Percentiles rank a stretch among this genome's conserved stretches.
Evolutionary conservation across 768 basidiomycete genomes (phyloP).

Genomic region (Guyanaporus albipodus): DNA sequence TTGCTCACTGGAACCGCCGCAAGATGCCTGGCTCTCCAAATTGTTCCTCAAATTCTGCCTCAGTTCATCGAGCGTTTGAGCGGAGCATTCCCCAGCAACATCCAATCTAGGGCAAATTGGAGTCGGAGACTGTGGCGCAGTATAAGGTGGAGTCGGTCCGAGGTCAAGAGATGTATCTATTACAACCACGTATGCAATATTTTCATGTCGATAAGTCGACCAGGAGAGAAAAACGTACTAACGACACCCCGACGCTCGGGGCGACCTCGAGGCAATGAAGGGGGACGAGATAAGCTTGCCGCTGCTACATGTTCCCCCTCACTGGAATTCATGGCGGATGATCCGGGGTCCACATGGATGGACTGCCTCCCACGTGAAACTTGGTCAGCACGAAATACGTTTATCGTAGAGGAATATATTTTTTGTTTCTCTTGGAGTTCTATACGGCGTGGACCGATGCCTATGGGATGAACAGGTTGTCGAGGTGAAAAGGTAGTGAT

Average conservation of each 20-base stretch:
- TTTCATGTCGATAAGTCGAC: background rate
- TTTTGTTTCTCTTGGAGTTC: slow-evolving; percentile 74
- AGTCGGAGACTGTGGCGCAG: background rate
- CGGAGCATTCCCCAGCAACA: slow-evolving; percentile 5
- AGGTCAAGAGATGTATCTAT: slow-evolving; percentile 7
- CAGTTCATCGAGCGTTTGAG: slow-evolving; percentile 21
- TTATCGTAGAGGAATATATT: slow-evolving; percentile 65
- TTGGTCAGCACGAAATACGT: slow-evolving; percentile 68
- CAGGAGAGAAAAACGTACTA: background rate
- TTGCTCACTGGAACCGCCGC: background rate
- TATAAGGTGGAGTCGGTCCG: slow-evolving; percentile 28
- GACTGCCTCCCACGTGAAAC: slow-evolving; percentile 27
- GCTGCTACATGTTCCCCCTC: background rate
- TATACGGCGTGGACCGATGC: slow-evolving; percentile 64
- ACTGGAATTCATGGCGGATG: slow-evolving; percentile 1
- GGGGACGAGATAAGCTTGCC: background rate
- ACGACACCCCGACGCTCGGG: background rate
- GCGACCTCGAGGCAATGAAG: slow-evolving; percentile 3
- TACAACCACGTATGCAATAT: background rate
- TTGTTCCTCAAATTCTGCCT: slow-evolving; percentile 14
- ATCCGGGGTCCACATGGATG: slow-evolving; percentile 23
- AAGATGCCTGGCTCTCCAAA: slow-evolving; percentile 1
- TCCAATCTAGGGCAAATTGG: background rate
- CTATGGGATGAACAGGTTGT: slow-evolving; percentile 18
- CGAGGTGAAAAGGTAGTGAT: background rate